Evolutionary conservation across 108 stramenopile species (phyloP).

Genomic region (Cyclotella sp.): DNA sequence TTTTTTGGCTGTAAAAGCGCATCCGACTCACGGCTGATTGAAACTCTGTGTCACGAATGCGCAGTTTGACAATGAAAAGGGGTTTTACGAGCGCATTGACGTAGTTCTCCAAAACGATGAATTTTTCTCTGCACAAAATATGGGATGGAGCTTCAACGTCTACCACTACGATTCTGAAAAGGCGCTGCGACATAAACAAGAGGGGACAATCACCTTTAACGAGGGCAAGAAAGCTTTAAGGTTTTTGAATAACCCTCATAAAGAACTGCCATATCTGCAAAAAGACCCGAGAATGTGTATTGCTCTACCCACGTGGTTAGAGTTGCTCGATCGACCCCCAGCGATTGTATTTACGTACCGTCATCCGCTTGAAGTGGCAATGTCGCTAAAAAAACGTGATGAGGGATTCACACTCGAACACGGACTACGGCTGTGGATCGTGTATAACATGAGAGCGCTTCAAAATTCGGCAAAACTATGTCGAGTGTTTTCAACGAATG

Average conservation of each 20-base stretch:
- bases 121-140: conserved; percentile 73
- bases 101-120: conserved; percentile 91
- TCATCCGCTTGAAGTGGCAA: conserved; percentile 93
- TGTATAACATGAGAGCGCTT: conserved; percentile 88
- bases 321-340: conserved; percentile 77
- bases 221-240: conserved; percentile 62
- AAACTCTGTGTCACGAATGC: neutral
- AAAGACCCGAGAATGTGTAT: conserved; percentile 95
- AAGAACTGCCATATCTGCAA: conserved; percentile 81
- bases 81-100: conserved; percentile 88
- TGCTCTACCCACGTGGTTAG: conserved; percentile 84
- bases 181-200: conserved; percentile 61
- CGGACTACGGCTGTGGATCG: conserved; percentile 86
- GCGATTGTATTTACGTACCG: conserved; percentile 92
- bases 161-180: conserved; percentile 67
- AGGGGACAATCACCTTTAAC: conserved; percentile 62
- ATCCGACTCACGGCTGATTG: neutral
- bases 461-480: conserved; percentile 78
- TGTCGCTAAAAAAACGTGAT: conserved; percentile 83
- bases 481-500: conserved; percentile 77
- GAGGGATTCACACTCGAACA: conserved; percentile 60
- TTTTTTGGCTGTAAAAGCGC: neutral
- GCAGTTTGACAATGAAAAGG: conserved; percentile 87
- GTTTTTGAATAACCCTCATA: conserved; percentile 69
- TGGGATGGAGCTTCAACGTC: conserved; percentile 78